phyloP scores from a whole-genome alignment of 2,329 filamentous ascomycete species.

The Aspergillus pseudonomiae region DNA sequence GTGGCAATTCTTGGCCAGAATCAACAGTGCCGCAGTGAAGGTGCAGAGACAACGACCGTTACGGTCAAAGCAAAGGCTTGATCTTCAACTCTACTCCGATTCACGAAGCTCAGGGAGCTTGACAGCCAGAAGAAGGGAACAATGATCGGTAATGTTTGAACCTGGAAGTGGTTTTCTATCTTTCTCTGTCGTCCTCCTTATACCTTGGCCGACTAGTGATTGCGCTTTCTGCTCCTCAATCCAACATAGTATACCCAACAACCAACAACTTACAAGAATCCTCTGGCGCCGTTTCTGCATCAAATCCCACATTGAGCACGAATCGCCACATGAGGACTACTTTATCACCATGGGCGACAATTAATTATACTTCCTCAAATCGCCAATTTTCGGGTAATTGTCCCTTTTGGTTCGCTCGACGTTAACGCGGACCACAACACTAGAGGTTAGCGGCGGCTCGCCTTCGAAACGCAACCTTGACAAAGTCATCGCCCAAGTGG shows the following conservation, averaged over 20 bases:
- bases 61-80: background rate
- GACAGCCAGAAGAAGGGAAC: background rate
- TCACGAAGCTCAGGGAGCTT: background rate
- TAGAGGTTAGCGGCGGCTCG: conserved; percentile 20
- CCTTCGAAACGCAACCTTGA: conserved; percentile 3
- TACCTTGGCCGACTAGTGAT: background rate
- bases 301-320: background rate
- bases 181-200: background rate
- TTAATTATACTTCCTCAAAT: background rate
- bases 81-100: background rate
- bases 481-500: conserved; percentile 5
- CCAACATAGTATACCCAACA: background rate
- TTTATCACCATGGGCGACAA: background rate
- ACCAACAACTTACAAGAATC: background rate
- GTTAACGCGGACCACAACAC: conserved; percentile 21
- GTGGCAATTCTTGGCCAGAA: conserved; percentile 8
- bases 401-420: conserved; percentile 21
- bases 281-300: background rate
- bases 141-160: background rate
- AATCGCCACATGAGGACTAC: background rate
- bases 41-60: background rate
- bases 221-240: background rate
- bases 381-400: background rate
- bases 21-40: background rate
- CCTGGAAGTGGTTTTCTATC: background rate